A percentile compares a stretch with the other conserved stretches of the same genome.
These are phyloP conservation scores for Petunia secreta DNA, from an alignment of 257 asterid genomes.

Conservation along the genomic window DNA sequence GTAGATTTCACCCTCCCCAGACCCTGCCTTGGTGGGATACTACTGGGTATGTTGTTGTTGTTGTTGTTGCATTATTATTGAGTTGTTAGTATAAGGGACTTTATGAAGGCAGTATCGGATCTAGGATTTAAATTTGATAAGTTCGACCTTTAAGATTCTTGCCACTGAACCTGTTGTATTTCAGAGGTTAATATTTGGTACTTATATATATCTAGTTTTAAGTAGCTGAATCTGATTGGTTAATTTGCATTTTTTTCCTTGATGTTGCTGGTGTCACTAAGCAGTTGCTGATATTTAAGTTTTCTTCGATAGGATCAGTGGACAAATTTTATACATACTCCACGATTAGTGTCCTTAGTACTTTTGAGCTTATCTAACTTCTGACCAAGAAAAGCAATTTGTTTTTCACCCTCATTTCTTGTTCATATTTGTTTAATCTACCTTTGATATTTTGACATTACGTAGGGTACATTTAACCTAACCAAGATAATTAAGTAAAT, in stretches of 20 bases:
- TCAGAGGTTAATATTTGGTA: too few relatives aligned
- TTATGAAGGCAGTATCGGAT: too few relatives aligned
- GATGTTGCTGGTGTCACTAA: neutral
- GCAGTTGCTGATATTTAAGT: too few relatives aligned
- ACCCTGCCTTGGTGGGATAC: too few relatives aligned
- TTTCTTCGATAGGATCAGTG: too few relatives aligned
- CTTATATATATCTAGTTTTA: neutral
- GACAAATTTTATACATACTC: neutral
- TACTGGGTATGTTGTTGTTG: too few relatives aligned
- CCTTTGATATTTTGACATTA: neutral
- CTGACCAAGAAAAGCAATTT: conserved; percentile 3
- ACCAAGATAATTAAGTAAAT: neutral
- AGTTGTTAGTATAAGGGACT: neutral
- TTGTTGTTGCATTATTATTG: too few relatives aligned
- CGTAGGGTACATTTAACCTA: neutral
- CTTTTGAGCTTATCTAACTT: conserved; percentile 4
- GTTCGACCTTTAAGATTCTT: too few relatives aligned
- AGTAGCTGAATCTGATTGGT: neutral
- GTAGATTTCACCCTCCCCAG: too few relatives aligned
- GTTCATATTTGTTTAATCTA: neutral
- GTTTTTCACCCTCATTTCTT: neutral
- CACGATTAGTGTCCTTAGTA: neutral
- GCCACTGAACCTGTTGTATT: too few relatives aligned
- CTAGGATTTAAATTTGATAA: too few relatives aligned
- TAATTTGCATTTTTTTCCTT: conserved; percentile 4